Evolutionary conservation across 2,329 filamentous ascomycete genomes (phyloP), one percentile per base, ranked within the genome.

Genomic region (Rhynchosporium graminicola): DNA sequence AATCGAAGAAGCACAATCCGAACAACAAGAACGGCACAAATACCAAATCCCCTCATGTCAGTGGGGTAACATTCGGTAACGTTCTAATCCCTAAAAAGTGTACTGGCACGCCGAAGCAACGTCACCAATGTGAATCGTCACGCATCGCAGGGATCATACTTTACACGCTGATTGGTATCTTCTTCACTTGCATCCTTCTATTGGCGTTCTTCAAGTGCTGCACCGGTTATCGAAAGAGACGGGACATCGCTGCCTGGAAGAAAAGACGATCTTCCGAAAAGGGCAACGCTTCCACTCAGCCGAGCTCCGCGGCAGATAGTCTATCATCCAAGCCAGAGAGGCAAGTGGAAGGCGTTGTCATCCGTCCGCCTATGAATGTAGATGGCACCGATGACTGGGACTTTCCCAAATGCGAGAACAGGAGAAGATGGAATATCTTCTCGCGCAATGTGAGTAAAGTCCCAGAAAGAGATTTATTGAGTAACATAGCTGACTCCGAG

Each of bases 331-430:
- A 52, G 28, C 56, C 12, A 43, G 57, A 51, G 38, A 59, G 45
- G 40, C 6, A 40, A 29, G 26, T 50, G 40, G 15, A n/a, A 15
- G 15, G 15, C 10, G 36, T 29, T 26, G 12, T n/a, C 57, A 51
- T 20, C 48, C 13, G 33, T 10, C 33, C 33, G 1, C 47, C 51
- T 20, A 61, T 46, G 15, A 59, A 61, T 20, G 36, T 67, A 31
- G 67, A 69, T 62, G 67, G 63, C 38, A 46, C 62, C 12, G 57
- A 55, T 40, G 67, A 68, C 47, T 60, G 65, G 65, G 33, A 36
- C 9, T 10, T 36, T 36, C 61, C 51, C 12, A 28, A 52, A 42
- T 9, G n/a, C 12, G 20, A 52, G 55, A 12, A 51, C 26, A 8
- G 43, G 12, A 59, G 20, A 13, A 31, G n/a, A 31, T 59, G 57